Percentiles rank a stretch among this genome's conserved stretches.
Evolutionary conservation across 2,329 filamentous ascomycete genomes (phyloP).

Genomic region (Cladosporium colombiae): DNA sequence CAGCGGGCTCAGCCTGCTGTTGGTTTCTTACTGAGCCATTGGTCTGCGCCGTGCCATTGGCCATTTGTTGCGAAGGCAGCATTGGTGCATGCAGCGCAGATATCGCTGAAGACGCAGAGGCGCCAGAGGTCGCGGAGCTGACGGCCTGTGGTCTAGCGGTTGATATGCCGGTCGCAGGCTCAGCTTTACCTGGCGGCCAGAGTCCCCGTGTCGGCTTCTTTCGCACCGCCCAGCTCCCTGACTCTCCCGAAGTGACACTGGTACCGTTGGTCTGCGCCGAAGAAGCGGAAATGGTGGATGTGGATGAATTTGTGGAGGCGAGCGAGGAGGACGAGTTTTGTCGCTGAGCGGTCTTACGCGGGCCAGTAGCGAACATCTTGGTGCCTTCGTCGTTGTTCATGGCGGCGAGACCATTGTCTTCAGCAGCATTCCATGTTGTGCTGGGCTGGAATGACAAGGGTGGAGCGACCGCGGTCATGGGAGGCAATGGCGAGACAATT

Average conservation of each 20-base stretch:
- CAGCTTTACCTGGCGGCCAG: slow-evolving; percentile 67
- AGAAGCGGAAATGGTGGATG: slow-evolving; percentile 64
- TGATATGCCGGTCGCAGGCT: slow-evolving; percentile 63
- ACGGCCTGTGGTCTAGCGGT: slow-evolving; percentile 64
- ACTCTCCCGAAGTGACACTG: slow-evolving; percentile 32
- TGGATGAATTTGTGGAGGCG: slow-evolving; percentile 62
- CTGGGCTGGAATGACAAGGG: slow-evolving; percentile 63
- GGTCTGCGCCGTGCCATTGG: slow-evolving; percentile 59
- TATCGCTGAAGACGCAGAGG: slow-evolving; percentile 62
- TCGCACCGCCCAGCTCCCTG: slow-evolving; percentile 45
- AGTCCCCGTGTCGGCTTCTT: slow-evolving; percentile 57
- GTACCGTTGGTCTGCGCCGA: slow-evolving; percentile 63
- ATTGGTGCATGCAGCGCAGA: slow-evolving; percentile 64
- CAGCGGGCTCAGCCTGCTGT: slow-evolving; percentile 60
- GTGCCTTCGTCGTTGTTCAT: slow-evolving; percentile 83
- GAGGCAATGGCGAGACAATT: slow-evolving; percentile 10
- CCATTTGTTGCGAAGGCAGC: slow-evolving; percentile 68
- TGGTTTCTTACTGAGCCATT: slow-evolving; percentile 56
- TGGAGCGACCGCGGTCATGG: slow-evolving; percentile 68
- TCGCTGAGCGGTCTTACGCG: slow-evolving; percentile 82
- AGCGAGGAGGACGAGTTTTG: slow-evolving; percentile 90
- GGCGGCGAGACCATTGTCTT: slow-evolving; percentile 51
- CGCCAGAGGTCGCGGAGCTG: slow-evolving; percentile 58
- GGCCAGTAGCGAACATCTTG: slow-evolving; percentile 69
- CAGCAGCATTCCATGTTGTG: slow-evolving; percentile 53